Conservation (phyloP, 1,139 yeast species). For the Kluyveromyces sp. region DNA sequence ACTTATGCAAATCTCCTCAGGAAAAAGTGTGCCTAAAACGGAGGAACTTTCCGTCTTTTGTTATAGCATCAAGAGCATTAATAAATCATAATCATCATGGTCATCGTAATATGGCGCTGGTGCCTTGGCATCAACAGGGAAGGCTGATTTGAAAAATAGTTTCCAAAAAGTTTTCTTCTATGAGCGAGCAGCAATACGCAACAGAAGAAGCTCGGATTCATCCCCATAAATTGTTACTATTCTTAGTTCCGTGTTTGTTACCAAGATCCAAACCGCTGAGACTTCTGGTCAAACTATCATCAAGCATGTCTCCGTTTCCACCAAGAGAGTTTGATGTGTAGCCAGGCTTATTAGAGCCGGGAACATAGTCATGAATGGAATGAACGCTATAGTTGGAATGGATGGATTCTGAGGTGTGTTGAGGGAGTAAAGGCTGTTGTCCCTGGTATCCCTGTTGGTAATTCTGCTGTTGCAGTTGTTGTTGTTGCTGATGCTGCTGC, state of each 20-base stretch:
- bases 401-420: constrained; percentile 30
- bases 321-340: constrained; percentile 6
- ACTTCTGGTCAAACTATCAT: constrained; percentile 29
- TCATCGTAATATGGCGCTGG: background rate
- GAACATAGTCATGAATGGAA: constrained; percentile 25
- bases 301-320: constrained; percentile 20
- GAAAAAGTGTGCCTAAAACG: no score
- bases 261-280: constrained; percentile 29
- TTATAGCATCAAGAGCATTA: background rate
- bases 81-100: background rate
- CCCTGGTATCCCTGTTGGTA: constrained; percentile 11
- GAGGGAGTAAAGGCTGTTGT: constrained; percentile 22
- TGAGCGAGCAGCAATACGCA: background rate
- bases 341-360: constrained; percentile 3
- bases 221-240: constrained; percentile 12
- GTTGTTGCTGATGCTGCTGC: constrained; percentile 11
- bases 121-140: background rate
- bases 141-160: no score
- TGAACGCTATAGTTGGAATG: constrained; percentile 31
- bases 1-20: no score
- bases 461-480: constrained; percentile 10
- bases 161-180: no score
- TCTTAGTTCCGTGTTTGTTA: constrained; percentile 8
- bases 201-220: background rate
- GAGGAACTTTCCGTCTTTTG: background rate